These are phyloP conservation scores for Saxophila tyrrhenica DNA, from an alignment of 495 filamentous ascomycete genomes.

Conservation along the genomic window DNA sequence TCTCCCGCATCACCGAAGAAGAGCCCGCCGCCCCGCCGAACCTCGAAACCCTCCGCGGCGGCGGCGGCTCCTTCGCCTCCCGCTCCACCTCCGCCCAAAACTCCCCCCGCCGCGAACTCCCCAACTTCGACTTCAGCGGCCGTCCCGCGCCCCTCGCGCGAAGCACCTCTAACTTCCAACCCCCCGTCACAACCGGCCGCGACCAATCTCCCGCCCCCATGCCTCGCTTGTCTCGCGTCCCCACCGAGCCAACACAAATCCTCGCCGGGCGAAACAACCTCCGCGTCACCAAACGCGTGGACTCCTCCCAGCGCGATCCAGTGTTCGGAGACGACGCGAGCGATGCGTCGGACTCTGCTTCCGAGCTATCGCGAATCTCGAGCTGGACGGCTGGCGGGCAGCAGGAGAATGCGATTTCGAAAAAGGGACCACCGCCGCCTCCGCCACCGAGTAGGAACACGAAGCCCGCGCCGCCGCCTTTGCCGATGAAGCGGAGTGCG, in stretches of 20 bases:
- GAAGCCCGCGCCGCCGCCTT: conserved; percentile 55
- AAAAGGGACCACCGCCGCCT: conserved; percentile 66
- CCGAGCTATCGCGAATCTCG: conserved; percentile 49
- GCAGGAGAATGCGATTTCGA: conserved; percentile 32
- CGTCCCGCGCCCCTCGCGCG: conserved; percentile 37
- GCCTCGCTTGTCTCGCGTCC: conserved; percentile 42
- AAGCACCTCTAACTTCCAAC: conserved; percentile 43
- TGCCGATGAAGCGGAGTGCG: conserved; percentile 24
- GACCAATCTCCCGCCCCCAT: conserved; percentile 35
- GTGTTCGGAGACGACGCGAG: conserved; percentile 59
- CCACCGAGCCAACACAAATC: conserved; percentile 43
- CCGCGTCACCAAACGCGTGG: conserved; percentile 30
- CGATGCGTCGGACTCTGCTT: conserved; percentile 39
- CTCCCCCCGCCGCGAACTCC: conserved; percentile 28
- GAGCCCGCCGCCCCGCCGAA: conserved; percentile 41
- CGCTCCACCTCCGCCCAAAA: conserved; percentile 25
- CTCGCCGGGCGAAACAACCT: conserved; percentile 35
- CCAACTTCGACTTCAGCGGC: conserved; percentile 21
- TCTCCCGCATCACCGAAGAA: conserved; percentile 44
- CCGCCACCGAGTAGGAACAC: conserved; percentile 70
- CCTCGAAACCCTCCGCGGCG: conserved; percentile 38
- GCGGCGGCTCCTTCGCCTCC: conserved; percentile 10
- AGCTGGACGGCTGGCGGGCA: conserved; percentile 44
- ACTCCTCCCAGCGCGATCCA: conserved; percentile 25
- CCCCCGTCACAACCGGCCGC: conserved; percentile 42